Evolutionary conservation across 495 filamentous ascomycete species (phyloP).

Genomic region (Aspergillus hancockii): DNA sequence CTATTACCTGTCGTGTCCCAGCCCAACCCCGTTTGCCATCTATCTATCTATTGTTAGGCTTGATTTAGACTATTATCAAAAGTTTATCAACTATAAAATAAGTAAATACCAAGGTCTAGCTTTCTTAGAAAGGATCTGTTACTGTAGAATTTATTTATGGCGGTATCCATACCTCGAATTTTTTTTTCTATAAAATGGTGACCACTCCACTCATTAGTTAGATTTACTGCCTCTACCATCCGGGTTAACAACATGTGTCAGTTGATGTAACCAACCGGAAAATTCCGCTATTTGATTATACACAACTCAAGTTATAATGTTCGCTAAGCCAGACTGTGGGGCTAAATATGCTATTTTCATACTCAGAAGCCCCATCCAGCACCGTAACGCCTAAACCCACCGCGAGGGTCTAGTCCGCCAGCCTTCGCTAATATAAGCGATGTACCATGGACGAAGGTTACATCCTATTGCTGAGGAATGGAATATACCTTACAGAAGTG

Average conservation of each 20-base stretch:
- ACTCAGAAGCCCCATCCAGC: background rate
- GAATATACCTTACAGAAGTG: too few species aligned
- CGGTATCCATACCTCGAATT: background rate
- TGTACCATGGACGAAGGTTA: too few species aligned
- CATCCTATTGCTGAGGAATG: too few species aligned
- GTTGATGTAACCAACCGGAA: background rate
- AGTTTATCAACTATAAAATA: background rate
- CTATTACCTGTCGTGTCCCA: too few species aligned
- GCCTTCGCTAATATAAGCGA: too few species aligned
- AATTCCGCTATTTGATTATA: background rate
- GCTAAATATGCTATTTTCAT: background rate
- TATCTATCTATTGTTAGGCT: background rate
- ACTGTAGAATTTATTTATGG: background rate
- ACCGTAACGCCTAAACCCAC: too few species aligned
- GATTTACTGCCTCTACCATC: background rate
- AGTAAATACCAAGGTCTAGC: background rate
- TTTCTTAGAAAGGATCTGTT: background rate
- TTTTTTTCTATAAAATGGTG: background rate
- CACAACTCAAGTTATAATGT: background rate
- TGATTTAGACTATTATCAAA: background rate
- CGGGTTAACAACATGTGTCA: background rate
- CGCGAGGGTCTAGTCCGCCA: too few species aligned
- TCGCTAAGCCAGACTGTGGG: background rate
- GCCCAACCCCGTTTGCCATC: too few species aligned
- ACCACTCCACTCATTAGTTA: background rate